These are phyloP conservation scores for Fraxinus latifolia DNA, from an alignment of 305 asterid species.

Conservation along the genomic window DNA sequence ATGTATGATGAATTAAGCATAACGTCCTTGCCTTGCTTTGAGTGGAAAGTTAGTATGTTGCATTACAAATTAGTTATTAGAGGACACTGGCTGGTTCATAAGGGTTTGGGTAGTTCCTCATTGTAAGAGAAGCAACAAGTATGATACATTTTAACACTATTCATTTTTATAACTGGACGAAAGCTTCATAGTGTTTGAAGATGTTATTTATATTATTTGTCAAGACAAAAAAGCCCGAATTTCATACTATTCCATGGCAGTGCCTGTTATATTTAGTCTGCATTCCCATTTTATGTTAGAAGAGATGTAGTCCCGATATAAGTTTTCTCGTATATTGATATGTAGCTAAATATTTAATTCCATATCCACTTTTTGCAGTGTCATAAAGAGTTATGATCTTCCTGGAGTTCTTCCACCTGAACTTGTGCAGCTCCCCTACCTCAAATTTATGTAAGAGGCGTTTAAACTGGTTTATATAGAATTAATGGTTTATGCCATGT, in stretches of 20 bases:
- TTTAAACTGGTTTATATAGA: slow-evolving; percentile 12
- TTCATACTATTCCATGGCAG: not conserved
- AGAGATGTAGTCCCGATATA: not conserved
- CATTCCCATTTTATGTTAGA: not conserved
- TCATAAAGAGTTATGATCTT: slow-evolving; percentile 64
- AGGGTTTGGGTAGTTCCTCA: not conserved
- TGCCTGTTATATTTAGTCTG: not conserved
- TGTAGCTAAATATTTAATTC: not conserved
- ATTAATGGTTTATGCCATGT: slow-evolving; percentile 6
- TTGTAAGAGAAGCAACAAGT: not conserved
- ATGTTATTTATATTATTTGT: not conserved
- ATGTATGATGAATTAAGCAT: not conserved
- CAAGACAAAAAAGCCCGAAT: not conserved
- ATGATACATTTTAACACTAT: not conserved
- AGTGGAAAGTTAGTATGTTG: not conserved
- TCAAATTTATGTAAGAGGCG: slow-evolving; percentile 56
- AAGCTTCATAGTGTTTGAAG: not conserved
- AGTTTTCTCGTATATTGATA: not conserved
- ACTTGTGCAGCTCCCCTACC: slow-evolving; percentile 57
- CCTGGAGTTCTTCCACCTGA: slow-evolving; percentile 76
- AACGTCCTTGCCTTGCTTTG: not conserved
- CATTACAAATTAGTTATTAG: not conserved
- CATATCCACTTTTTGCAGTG: slow-evolving; percentile 43
- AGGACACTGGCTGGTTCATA: not conserved
- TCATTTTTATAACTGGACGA: not conserved